phyloP scores from a whole-genome alignment of 2,329 filamentous ascomycete species.

The Diaporthe longicolla region DNA sequence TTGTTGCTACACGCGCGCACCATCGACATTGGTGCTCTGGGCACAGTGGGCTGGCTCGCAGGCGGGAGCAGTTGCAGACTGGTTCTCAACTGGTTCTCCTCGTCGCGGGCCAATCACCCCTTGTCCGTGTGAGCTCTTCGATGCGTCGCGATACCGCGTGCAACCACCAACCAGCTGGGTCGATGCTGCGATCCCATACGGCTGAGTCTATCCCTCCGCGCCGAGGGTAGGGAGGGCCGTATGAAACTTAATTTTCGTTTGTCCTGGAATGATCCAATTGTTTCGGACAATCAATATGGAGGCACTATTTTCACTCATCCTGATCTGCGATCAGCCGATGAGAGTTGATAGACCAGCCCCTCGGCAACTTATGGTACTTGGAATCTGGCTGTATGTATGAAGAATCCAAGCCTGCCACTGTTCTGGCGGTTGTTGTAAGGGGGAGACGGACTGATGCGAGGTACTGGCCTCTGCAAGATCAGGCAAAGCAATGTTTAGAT shows the following conservation, averaged over 20 bases:
- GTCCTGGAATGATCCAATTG: slow-evolving; percentile 47
- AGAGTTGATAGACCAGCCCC: slow-evolving; percentile 34
- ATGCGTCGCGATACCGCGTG: slow-evolving; percentile 48
- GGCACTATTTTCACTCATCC: slow-evolving; percentile 27
- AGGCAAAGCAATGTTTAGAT: slow-evolving; percentile 58
- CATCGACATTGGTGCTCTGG: slow-evolving; percentile 53
- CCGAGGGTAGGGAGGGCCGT: slow-evolving; percentile 42
- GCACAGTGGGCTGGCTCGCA: slow-evolving; percentile 44
- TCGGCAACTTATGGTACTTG: slow-evolving; percentile 37
- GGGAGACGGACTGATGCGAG: slow-evolving; percentile 43
- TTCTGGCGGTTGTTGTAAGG: slow-evolving; percentile 42
- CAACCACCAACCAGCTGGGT: slow-evolving; percentile 58
- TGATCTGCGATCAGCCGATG: slow-evolving; percentile 40
- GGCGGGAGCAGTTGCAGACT: slow-evolving; percentile 38
- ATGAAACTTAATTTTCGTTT: slow-evolving; percentile 51
- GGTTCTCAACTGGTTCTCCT: slow-evolving; percentile 29
- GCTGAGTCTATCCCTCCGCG: slow-evolving; percentile 41
- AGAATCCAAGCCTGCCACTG: slow-evolving; percentile 51
- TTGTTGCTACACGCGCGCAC: slow-evolving; percentile 49
- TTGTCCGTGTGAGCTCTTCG: slow-evolving; percentile 62
- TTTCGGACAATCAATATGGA: slow-evolving; percentile 42
- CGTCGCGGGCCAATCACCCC: slow-evolving; percentile 16
- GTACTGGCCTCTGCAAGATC: slow-evolving; percentile 44
- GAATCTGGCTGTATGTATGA: slow-evolving; percentile 19
- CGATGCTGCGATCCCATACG: slow-evolving; percentile 68